Evolutionary conservation across 805 yeast species (phyloP), one percentile per base, ranked within the genome.

Genomic region (Monosporozyma servazzii): DNA sequence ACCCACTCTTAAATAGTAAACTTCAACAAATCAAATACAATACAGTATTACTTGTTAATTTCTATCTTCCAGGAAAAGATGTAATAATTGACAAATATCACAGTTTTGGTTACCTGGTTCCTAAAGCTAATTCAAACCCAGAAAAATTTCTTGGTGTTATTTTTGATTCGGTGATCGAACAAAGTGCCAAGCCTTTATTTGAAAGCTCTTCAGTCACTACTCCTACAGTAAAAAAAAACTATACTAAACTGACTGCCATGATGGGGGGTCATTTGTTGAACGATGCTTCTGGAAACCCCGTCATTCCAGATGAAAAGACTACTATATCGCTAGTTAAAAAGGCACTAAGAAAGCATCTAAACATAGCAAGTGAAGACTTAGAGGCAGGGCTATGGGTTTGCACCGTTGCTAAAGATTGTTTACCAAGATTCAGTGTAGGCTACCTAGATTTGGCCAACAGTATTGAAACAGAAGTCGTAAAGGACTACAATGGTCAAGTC

Each of bases 101-200:
- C 52, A 96, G 97, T 39, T 91, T 91, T 74, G 99, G 99, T 1
- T 88, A 85, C 58, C 74, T 91, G 46, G 85, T 90, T 9, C 99
- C 99, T 7, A 59, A 64, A 50, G 58, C 68, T 3, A 61, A 64
- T 42, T 47, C 57, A 5, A 81, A 82, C 56, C 73, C 76, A 3
- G 81, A 80, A 47, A 72, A 77, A 18, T 68, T 89, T 15, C 71
- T 91, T 30, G 99, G 99, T 2, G 88, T 88, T 5, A 88, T 93
- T 18, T 91, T 84, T 68, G 98, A 91, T 66, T 87, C 96, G 1
- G 88, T 88, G 50, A 79, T 88, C 21, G 93, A 86, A 60, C 76
- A 78, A 56, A 77, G 80, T 48, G 68, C 78, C 41, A 58, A 60
- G 18, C 68, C 70, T 1, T 56, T 58, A 30, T 49, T 36, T 18